Evolutionary conservation across 2,329 filamentous ascomycete genomes (phyloP), one percentile per base, ranked within the genome.

Genomic region (Periconia sp.): DNA sequence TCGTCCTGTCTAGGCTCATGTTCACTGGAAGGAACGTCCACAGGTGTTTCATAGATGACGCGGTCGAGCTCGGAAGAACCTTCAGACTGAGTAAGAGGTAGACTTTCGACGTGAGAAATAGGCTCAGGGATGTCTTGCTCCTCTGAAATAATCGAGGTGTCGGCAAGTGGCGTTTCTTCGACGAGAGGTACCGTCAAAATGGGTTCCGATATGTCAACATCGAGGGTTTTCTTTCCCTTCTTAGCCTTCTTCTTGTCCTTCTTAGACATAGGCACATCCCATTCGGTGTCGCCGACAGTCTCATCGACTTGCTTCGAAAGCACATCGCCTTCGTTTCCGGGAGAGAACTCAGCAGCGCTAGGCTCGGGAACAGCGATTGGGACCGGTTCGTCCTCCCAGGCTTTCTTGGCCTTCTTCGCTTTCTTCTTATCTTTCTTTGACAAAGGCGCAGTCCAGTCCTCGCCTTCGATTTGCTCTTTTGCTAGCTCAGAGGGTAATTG

Each of bases 341-440:
- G 10, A 3, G 23, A 31, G 26, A 16, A 3, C 19, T 19, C 23
- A 21, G 24, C 10, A 19, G 10, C 15, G 23, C 15, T 37, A 26
- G 23, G 15, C 16, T 21, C 35, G 26, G 12, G 10, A 17, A 10
- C 9, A 10, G 18, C 36, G 12, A 17, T n/a, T 13, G 17, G 18
- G 19, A 25, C 28, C 5, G 26, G 19, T 17, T 31, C 26, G 12
- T 39, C 28, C 23, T 22, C 12, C 4, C 8, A 11, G 7, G n/a
- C 28, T 33, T 43, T 40, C 30, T 46, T 34, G 30, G 29, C 41
- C 15, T 39, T 46, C 33, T 36, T 32, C 23, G 34, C 38, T 15
- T 37, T 40, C 21, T 41, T 36, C 29, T 42, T 34, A 4, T 45
- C 73, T 48, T 77, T 79, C 49, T 73, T 72, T 37, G 72, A 55